Conservation (phyloP, 345 rosid genomes). For the Eucalyptus sideroxylon region DNA sequence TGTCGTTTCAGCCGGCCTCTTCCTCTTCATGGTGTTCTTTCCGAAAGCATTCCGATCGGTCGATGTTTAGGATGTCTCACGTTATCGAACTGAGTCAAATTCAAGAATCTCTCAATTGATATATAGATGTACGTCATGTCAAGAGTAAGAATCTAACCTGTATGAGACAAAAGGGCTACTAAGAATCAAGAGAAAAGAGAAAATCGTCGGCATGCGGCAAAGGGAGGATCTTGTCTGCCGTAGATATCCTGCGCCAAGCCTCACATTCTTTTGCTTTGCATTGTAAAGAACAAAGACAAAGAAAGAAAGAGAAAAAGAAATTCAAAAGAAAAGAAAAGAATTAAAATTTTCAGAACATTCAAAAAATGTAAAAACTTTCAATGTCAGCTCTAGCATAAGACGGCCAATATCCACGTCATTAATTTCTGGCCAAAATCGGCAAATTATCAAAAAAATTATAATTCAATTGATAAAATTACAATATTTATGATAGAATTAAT, state of each 20-base stretch:
- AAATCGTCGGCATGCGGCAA: not conserved
- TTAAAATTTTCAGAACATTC: no score
- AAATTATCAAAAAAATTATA: no score
- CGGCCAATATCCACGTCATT: fast-evolving
- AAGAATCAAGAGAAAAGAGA: not conserved
- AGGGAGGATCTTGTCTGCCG: not conserved
- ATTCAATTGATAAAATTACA: no score
- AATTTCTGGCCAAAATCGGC: fast-evolving
- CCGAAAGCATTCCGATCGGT: not conserved
- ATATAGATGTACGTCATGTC: not conserved
- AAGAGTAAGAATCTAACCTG: not conserved
- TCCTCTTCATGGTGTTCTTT: not conserved
- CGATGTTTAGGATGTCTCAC: not conserved
- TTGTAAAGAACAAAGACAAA: not conserved
- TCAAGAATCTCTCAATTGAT: not conserved
- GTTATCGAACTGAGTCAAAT: not conserved
- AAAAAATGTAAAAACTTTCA: not conserved
- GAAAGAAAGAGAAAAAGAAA: no score
- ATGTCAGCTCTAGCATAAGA: fast-evolving
- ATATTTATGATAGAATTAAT: no score
- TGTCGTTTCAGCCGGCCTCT: not conserved
- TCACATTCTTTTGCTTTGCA: not conserved
- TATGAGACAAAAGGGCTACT: not conserved
- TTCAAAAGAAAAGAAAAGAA: not conserved
- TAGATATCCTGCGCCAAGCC: not conserved